Conservation (phyloP, 2,329 filamentous ascomycete genomes). For the Sclerotinia glacialis region DNA sequence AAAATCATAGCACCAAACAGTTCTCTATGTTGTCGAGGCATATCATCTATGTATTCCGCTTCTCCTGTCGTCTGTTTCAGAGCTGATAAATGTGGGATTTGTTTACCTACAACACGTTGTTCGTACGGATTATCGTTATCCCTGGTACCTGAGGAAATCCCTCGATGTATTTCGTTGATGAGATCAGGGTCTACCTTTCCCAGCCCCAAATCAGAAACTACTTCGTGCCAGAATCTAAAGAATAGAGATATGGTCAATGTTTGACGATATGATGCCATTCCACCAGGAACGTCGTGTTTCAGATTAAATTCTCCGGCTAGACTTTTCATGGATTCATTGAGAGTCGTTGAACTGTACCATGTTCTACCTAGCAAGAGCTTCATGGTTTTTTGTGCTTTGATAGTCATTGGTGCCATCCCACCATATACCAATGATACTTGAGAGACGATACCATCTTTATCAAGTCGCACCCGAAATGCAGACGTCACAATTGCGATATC, state of each 20-base stretch:
- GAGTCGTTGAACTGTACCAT: conserved; percentile 73
- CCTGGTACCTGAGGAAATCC: conserved; percentile 68
- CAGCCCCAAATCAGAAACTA: conserved; percentile 59
- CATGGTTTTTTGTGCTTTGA: conserved; percentile 73
- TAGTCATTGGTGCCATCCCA: conserved; percentile 86
- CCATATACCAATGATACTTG: conserved; percentile 82
- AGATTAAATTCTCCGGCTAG: conserved; percentile 83
- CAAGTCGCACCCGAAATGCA: conserved; percentile 71
- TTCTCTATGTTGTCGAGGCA: conserved; percentile 79
- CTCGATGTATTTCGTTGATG: conserved; percentile 77
- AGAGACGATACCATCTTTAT: conserved; percentile 64
- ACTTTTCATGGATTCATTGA: conserved; percentile 82
- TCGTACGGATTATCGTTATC: conserved; percentile 78
- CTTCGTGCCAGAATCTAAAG: conserved; percentile 92
- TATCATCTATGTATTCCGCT: conserved; percentile 93
- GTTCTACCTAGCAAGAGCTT: conserved; percentile 70
- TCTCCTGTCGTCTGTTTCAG: conserved; percentile 90
- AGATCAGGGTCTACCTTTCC: conserved; percentile 65
- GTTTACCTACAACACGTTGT: conserved; percentile 76
- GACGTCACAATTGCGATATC: conserved; percentile 96
- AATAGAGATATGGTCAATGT: conserved; percentile 88
- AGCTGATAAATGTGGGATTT: conserved; percentile 79
- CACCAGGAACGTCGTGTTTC: conserved; percentile 83
- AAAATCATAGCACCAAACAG: conserved; percentile 82
- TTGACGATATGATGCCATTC: conserved; percentile 93